A percentile compares a stretch with the other conserved stretches of the same genome.
Conservation (phyloP, 2,329 filamentous ascomycete species). For the Bretziella fagacearum region DNA sequence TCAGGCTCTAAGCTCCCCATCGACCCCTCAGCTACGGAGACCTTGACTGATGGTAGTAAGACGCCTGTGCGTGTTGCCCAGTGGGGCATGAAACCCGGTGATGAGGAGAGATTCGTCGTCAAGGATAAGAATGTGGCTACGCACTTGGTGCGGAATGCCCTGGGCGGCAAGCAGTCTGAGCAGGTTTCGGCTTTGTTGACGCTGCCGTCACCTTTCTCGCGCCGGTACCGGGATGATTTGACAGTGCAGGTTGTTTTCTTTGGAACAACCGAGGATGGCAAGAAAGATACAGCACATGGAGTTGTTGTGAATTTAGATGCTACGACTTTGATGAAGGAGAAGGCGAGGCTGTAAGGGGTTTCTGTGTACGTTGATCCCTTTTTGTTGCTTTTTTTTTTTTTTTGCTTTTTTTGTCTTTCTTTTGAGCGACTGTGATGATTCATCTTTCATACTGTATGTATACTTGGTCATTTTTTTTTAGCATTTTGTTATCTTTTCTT, state of each 20-base stretch:
- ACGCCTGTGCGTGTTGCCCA: slow-evolving; percentile 78
- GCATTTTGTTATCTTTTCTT: no score
- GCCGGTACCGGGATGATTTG: slow-evolving; percentile 84
- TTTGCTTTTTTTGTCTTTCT: not conserved
- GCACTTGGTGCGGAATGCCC: slow-evolving; percentile 83
- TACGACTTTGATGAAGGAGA: slow-evolving; percentile 29
- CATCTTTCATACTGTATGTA: no score
- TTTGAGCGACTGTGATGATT: not conserved
- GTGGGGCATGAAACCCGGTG: slow-evolving; percentile 64
- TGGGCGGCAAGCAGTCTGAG: slow-evolving; percentile 84
- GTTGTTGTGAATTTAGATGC: slow-evolving; percentile 78
- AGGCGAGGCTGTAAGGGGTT: slow-evolving; percentile 25
- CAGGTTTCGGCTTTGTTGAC: slow-evolving; percentile 87
- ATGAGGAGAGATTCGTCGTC: slow-evolving; percentile 72
- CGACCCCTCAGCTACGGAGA: slow-evolving; percentile 39
- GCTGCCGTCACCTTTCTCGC: slow-evolving; percentile 75
- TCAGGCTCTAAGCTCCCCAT: slow-evolving; percentile 44
- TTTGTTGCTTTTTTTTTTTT: not conserved
- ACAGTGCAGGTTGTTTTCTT: slow-evolving; percentile 99
- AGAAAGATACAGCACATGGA: slow-evolving; percentile 26
- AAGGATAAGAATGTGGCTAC: slow-evolving; percentile 94
- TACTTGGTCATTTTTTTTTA: no score
- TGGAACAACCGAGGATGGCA: slow-evolving; percentile 49
- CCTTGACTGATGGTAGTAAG: slow-evolving; percentile 60
- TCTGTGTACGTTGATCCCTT: not conserved